Conservation (phyloP, 192 early-diverging fungal species). For the Gryganskiella cystojenkinii region DNA sequence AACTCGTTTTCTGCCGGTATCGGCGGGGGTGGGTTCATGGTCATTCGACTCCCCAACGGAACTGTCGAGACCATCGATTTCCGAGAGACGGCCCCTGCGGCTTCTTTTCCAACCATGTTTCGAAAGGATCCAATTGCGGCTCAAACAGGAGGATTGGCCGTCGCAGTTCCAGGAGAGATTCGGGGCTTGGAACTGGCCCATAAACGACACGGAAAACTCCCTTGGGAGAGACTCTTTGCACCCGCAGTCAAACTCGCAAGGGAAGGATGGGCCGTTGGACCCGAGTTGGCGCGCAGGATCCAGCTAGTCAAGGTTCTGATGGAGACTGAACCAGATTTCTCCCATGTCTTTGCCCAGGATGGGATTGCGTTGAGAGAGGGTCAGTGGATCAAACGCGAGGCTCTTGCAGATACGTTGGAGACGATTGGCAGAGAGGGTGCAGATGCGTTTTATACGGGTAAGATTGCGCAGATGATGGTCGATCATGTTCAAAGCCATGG, state of each 20-base stretch:
- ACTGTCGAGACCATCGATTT: conserved; percentile 85
- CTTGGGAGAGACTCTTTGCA: conserved; percentile 83
- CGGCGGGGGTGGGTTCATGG: conserved; percentile 96
- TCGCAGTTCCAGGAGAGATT: conserved; percentile 91
- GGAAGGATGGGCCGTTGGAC: conserved; percentile 75
- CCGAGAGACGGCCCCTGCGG: conserved; percentile 84
- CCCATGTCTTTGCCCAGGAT: conserved; percentile 25
- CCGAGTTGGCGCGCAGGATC: conserved; percentile 50
- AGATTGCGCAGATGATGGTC: conserved; percentile 76
- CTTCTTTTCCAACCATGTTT: conserved; percentile 83
- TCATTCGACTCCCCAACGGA: conserved; percentile 73
- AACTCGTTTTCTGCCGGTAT: conserved; percentile 93
- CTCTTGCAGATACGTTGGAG: conserved; percentile 63
- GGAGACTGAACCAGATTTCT: conserved; percentile 28
- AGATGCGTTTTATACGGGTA: conserved; percentile 66
- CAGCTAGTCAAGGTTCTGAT: conserved; percentile 16
- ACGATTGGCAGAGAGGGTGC: conserved; percentile 61
- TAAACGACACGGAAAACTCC: conserved; percentile 80
- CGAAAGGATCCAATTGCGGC: conserved; percentile 73
- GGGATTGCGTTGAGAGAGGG: conserved; percentile 27
- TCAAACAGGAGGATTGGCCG: conserved; percentile 73
- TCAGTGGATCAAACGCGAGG: conserved; percentile 56
- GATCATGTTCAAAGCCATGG: conserved; percentile 67
- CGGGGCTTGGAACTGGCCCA: conserved; percentile 89
- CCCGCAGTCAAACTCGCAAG: conserved; percentile 77